phyloP scores from a whole-genome alignment of 495 filamentous ascomycete genomes.

The Talaromyces proteolyticus region DNA sequence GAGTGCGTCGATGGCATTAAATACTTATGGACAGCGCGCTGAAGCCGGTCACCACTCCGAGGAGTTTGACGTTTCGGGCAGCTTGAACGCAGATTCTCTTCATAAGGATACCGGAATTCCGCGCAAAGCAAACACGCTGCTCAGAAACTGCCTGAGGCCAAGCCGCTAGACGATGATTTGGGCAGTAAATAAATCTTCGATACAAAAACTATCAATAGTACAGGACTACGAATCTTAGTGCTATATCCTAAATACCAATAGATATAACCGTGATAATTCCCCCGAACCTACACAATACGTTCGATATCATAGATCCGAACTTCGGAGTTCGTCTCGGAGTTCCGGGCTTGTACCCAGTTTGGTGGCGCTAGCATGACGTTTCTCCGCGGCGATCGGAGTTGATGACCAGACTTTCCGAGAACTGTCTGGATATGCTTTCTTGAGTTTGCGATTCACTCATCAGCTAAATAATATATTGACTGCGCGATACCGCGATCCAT shows the following conservation, averaged over 20 bases:
- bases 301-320: not conserved
- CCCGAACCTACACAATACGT: not conserved
- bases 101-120: not conserved
- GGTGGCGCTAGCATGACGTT: not conserved
- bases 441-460: not conserved
- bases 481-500: not conserved
- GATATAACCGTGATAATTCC: not conserved
- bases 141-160: not conserved
- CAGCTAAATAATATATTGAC: no score
- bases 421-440: not conserved
- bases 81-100: not conserved
- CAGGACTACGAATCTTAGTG: not conserved
- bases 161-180: not conserved
- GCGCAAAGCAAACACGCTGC: not conserved
- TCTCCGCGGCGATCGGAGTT: not conserved
- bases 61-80: not conserved
- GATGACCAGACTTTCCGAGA: not conserved
- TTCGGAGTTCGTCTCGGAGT: not conserved
- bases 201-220: not conserved
- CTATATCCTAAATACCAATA: not conserved
- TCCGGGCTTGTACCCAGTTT: not conserved
- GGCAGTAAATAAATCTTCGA: not conserved
- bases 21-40: not conserved
- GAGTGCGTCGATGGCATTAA: not conserved
- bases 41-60: not conserved